Evolutionary conservation across 768 basidiomycete genomes (phyloP).

Genomic region (Leccinum longicurvipes): DNA sequence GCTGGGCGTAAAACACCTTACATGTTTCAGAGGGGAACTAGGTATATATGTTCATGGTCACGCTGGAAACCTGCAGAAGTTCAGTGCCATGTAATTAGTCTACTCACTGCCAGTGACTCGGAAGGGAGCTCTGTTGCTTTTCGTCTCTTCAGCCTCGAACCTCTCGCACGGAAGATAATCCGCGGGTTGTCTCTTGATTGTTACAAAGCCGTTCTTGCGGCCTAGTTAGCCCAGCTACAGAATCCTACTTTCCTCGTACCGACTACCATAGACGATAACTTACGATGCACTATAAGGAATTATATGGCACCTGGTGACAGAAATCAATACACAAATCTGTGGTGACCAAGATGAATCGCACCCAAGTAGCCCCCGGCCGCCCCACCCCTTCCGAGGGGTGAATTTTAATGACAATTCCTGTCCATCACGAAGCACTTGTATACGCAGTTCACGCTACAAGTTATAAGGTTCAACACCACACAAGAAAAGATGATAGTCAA

Average conservation of each 20-base stretch:
- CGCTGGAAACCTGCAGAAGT: not conserved
- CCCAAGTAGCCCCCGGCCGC: conserved; percentile 84
- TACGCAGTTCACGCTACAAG: conserved; percentile 51
- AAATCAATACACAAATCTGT: conserved; percentile 2
- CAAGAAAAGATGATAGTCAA: not conserved
- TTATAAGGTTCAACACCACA: not conserved
- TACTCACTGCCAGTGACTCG: not conserved
- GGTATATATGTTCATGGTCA: not conserved
- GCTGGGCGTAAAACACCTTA: conserved; percentile 50
- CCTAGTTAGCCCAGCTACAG: not conserved
- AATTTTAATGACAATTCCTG: conserved; percentile 50
- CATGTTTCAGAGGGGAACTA: conserved; percentile 38
- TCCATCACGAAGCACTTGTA: conserved; percentile 55
- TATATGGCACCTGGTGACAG: conserved; percentile 52
- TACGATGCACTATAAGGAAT: conserved; percentile 41
- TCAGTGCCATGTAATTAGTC: not conserved
- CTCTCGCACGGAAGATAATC: not conserved
- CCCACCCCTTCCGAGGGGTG: conserved; percentile 76
- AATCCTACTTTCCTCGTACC: not conserved
- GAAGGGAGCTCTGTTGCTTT: not conserved
- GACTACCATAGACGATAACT: not conserved
- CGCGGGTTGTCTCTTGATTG: not conserved
- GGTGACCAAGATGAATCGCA: conserved; percentile 32
- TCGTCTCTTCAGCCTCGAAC: not conserved
- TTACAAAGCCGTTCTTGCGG: not conserved